These are phyloP conservation scores for Myxozyma nipponensis DNA, from an alignment of 805 yeast genomes.

Conservation along the genomic window DNA sequence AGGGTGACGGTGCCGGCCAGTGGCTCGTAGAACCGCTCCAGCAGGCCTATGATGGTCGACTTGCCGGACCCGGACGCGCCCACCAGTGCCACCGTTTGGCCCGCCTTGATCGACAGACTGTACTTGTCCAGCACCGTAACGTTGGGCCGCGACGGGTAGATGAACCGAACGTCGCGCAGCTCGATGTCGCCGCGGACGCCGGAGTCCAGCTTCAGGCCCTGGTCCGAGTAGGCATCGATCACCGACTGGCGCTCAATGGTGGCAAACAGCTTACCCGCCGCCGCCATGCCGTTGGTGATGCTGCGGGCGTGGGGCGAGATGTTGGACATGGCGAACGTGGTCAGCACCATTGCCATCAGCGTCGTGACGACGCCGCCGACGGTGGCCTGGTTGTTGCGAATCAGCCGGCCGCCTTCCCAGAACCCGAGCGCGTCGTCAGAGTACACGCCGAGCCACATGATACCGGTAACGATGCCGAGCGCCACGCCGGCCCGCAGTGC, in stretches of 20 bases:
- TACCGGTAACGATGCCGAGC: conserved; percentile 9
- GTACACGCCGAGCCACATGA: conserved; percentile 30
- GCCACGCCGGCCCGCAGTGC: conserved; percentile 12
- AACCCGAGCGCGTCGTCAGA: conserved; percentile 33
- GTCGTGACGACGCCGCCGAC: conserved; percentile 25
- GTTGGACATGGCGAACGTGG: conserved; percentile 41
- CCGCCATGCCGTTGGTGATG: conserved; percentile 40
- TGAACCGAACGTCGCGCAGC: conserved; percentile 26
- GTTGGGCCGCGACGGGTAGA: conserved; percentile 34
- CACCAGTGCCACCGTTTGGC: conserved; percentile 80
- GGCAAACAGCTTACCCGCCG: conserved; percentile 40
- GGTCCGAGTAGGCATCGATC: conserved; percentile 36
- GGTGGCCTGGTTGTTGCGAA: conserved; percentile 24
- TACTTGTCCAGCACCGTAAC: conserved; percentile 30
- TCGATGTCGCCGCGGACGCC: conserved; percentile 42
- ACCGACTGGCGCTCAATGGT: conserved; percentile 43
- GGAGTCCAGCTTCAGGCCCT: conserved; percentile 20
- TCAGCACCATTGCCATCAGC: conserved; percentile 40
- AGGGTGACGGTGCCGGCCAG: conserved; percentile 45
- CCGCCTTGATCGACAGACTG: conserved; percentile 53
- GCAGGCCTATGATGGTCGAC: conserved; percentile 46
- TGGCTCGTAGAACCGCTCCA: conserved; percentile 57
- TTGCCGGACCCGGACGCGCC: conserved; percentile 72
- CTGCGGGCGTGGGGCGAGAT: conserved; percentile 41
- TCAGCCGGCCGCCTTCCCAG: conserved; percentile 35